These are phyloP conservation scores for Coniochaeta hoffmannii DNA, from an alignment of 2,329 filamentous ascomycete species.

Conservation along the genomic window DNA sequence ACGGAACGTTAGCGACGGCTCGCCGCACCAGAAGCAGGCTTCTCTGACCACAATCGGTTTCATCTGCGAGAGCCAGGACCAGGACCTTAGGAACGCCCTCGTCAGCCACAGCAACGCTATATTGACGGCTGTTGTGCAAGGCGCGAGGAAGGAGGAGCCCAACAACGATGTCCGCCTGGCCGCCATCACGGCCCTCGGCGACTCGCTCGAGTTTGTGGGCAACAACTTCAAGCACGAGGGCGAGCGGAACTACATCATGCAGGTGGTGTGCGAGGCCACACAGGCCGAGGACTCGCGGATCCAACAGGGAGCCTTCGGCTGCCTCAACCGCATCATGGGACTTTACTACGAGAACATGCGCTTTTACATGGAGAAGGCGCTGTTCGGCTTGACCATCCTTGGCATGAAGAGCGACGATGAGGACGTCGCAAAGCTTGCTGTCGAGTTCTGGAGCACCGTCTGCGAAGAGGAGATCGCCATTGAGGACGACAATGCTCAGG, in stretches of 20 bases:
- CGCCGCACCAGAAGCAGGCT: conserved; percentile 84
- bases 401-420: conserved; percentile 98
- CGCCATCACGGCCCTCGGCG: conserved; percentile 87
- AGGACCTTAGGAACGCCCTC: conserved; percentile 74
- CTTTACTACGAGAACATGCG: conserved; percentile 99
- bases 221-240: conserved; percentile 99
- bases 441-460: conserved; percentile 99
- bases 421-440: conserved; percentile 93
- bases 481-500: conserved; percentile 86
- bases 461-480: conserved; percentile 98
- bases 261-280: conserved; percentile 97
- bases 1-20: conserved; percentile 83
- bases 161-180: conserved; percentile 87
- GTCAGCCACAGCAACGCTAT: conserved; percentile 93
- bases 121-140: conserved; percentile 93
- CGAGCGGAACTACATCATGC: conserved; percentile 99
- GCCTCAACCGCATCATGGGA: conserved; percentile 96
- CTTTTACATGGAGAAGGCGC: conserved; percentile 99
- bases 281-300: conserved; percentile 87
- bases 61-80: conserved; percentile 92
- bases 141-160: conserved; percentile 90
- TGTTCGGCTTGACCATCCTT: conserved; percentile 94
- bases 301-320: conserved; percentile 93
- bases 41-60: conserved; percentile 96
- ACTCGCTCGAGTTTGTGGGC: conserved; percentile 94